Evolutionary conservation across 192 early-diverging fungal species (phyloP).

Genomic region (Backusella tuberculispora): DNA sequence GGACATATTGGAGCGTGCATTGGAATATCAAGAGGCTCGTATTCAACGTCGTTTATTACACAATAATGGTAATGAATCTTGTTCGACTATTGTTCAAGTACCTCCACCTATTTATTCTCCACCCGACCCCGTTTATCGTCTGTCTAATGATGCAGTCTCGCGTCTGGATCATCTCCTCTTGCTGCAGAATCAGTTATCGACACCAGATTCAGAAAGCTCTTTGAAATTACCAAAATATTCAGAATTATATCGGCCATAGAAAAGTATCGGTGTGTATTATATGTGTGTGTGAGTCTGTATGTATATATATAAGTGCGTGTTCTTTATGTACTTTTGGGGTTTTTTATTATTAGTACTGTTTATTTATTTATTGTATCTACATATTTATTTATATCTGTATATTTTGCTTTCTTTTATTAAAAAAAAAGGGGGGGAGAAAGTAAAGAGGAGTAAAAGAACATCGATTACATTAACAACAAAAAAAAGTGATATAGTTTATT

Average conservation of each 20-base stretch:
- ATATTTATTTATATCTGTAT: not conserved
- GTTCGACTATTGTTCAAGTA: not conserved
- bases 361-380: not conserved
- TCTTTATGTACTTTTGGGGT: not conserved
- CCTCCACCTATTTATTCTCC: slow-evolving; percentile 18
- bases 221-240: slow-evolving; percentile 17
- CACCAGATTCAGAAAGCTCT: not conserved
- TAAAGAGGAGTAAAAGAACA: no score
- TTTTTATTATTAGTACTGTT: not conserved
- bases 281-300: not conserved
- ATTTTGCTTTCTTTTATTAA: no score
- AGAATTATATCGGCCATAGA: not conserved
- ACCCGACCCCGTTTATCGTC: not conserved
- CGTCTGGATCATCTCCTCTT: slow-evolving; percentile 4
- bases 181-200: not conserved
- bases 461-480: no score
- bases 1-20: not conserved
- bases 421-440: no score
- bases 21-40: slow-evolving; percentile 1
- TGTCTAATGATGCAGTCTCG: slow-evolving; percentile 1
- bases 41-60: not conserved
- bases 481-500: no score
- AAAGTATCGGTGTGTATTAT: not conserved
- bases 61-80: not conserved
- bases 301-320: not conserved